Evolutionary conservation across 495 filamentous ascomycete genomes (phyloP).

Genomic region (Penicillium coffeae): DNA sequence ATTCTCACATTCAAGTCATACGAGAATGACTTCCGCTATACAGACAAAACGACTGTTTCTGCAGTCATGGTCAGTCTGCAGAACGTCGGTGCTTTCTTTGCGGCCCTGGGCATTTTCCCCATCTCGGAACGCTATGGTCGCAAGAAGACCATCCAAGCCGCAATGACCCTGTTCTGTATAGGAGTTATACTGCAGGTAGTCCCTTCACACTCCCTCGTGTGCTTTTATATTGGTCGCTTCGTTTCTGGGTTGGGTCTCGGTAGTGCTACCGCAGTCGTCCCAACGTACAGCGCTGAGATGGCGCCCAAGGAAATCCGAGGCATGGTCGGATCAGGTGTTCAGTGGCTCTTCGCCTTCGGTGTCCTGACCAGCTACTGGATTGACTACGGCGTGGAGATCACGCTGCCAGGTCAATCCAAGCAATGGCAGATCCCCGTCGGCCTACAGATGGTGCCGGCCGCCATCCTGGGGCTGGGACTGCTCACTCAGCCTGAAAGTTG

Average conservation of each 20-base stretch:
- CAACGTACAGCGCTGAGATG: conserved; percentile 53
- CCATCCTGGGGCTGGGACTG: conserved; percentile 42
- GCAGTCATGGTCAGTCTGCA: conserved; percentile 29
- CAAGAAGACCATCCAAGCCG: conserved; percentile 37
- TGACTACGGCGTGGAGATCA: conserved; percentile 44
- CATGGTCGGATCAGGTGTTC: conserved; percentile 44
- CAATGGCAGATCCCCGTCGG: conserved; percentile 56
- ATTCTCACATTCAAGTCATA: conserved; percentile 24
- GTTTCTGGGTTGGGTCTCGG: conserved; percentile 56
- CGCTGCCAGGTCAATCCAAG: conserved; percentile 26
- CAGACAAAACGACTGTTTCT: conserved; percentile 23
- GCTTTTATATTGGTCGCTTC: conserved; percentile 46
- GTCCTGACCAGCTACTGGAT: conserved; percentile 52
- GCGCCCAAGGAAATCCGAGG: conserved; percentile 52
- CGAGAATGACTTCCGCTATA: conserved; percentile 21
- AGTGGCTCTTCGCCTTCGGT: conserved; percentile 47
- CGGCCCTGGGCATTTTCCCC: conserved; percentile 38
- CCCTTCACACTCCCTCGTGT: conserved; percentile 39
- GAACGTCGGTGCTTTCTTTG: conserved; percentile 29
- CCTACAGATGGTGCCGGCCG: conserved; percentile 46
- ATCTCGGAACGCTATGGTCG: conserved; percentile 41
- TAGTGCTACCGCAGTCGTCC: conserved; percentile 48
- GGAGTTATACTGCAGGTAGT: conserved; percentile 42
- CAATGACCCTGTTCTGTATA: conserved; percentile 40
- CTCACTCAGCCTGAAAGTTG: conserved; percentile 45